Base-by-base conservation (phyloP, 345 rosid species). In the Rhodamnia argentea region DNA sequence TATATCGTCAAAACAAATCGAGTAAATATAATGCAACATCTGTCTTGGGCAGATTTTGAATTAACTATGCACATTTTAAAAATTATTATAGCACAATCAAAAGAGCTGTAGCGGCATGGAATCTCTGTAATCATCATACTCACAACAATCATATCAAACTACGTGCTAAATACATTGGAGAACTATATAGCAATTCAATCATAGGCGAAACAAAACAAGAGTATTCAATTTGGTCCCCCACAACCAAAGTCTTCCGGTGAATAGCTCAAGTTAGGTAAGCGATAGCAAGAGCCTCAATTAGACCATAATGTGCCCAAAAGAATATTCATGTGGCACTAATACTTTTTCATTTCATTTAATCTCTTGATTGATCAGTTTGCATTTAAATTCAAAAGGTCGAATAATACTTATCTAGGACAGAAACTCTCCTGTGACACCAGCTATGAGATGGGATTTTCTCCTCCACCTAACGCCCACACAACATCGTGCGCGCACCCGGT, bases 401-500 rank as follows among this genome's bases (percentile, higher is more conserved):
- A 70, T 70, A 70, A 70, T 70, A 32, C 40, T 70, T 70, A 70
- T 32, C 44, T 18, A 37, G 16, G 78, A 70, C 22, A 5, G 47
- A 23, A 44, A 70, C 24, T 32, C 32, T 40, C 81, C 47, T 18
- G 26, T 70, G 81, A 70, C 81, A 57, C 60, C 60, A 70, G 47
- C 5, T 37, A 4, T 18, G 24, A 10, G 26, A 37, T 20, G 47
- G 22, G 23, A 18, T 82, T 56, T 82, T 54, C 50, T 51, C 78
- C 52, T 59, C 83, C 84, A 86, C 87, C 87, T 86, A 86, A 86
- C 84, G 51, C 87, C 64, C 84, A 62, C 37, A 40, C 20, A 64
- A 64, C 82, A 85, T 52, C 52, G 75, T 27, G 60, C 62, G 86
- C 83, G 54, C 86, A 70, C 81, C 81, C 47, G 10, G 81, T 37